Base-by-base conservation (phyloP, 352 stramenopile genomes). In the Pythium grandisporangium region DNA sequence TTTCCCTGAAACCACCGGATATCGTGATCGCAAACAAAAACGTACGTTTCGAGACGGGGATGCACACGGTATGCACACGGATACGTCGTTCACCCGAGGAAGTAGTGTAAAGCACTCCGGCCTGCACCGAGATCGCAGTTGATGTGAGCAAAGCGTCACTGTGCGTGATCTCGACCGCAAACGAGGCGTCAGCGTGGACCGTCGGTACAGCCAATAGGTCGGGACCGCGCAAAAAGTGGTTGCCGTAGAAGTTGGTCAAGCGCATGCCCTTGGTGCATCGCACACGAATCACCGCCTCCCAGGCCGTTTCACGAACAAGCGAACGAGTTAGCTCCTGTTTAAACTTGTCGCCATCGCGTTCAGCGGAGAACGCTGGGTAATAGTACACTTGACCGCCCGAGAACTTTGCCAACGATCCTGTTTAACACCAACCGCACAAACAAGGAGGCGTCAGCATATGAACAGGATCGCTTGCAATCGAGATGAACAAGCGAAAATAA, bases 241-340 rank as follows among this genome's bases (percentile, higher is more conserved):
- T 99, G 55, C 97, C 97, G 64, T 99, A 98, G 60, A 99, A 99
- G 56, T 97, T 98, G 23, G 78, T 81, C 35, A 99, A 85, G n/a
- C 92, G 84, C 82, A 99, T 96, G 51, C 95, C 95, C 61, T 97
- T 93, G 12, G 95, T 98, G 55, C 86, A 97, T 34, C 96, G 91
- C 52, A 99, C 93, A 46, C 96, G 84, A 80, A 99, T 97, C 22
- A 99, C 96, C 5, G 90, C 86, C 62, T 99, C 96, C 58, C 88
- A 97, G 6, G 72, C 83, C 29, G 94, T 99, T 40, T 95, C 77
- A 30, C 96, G 80, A 12, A 83, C 95, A 24, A 99, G 65, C 10
- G 70, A 87, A 44, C 96, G 88, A 10, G 74, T 58, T 5, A 99
- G 58, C 54, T 99, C 95, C 4, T 70, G 68, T 38, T 90, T 83